These are phyloP conservation scores for Gryganskiella cystojenkinii DNA, from an alignment of 192 early-diverging fungal species.

Conservation along the genomic window DNA sequence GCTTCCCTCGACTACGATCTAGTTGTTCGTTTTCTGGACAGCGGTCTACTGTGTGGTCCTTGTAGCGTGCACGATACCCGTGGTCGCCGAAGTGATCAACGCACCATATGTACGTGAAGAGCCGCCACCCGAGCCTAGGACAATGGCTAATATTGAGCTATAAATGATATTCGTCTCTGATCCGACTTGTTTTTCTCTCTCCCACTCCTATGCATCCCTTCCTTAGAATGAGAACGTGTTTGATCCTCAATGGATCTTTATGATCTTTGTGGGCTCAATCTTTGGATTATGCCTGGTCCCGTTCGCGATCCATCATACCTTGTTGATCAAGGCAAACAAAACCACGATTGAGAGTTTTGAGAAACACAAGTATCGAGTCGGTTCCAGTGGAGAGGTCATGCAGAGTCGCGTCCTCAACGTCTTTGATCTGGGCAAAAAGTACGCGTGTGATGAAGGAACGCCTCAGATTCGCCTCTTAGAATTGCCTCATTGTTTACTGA, in stretches of 20 bases:
- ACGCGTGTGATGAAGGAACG: background rate
- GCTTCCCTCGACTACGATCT: background rate
- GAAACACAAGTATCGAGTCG: constrained; percentile 44
- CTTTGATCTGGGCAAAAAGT: constrained; percentile 53
- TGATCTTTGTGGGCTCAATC: constrained; percentile 44
- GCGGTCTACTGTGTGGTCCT: constrained; percentile 49
- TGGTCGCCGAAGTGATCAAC: constrained; percentile 24
- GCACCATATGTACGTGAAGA: constrained; percentile 34
- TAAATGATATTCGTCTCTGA: background rate
- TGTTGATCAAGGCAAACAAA: constrained; percentile 48
- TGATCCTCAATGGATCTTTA: constrained; percentile 55
- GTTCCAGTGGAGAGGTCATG: constrained; percentile 39
- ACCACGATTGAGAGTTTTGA: constrained; percentile 57
- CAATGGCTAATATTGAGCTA: background rate
- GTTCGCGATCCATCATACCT: constrained; percentile 50
- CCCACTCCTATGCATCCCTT: background rate
- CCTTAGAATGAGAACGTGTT: constrained; percentile 30
- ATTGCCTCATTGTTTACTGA: background rate
- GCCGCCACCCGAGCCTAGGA: too few relatives aligned
- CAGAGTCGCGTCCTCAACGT: constrained; percentile 52
- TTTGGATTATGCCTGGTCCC: constrained; percentile 52
- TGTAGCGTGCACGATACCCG: constrained; percentile 42
- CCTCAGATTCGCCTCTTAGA: background rate
- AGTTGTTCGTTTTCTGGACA: constrained; percentile 53
- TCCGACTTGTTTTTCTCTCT: background rate